Conservation (phyloP, 2,329 filamentous ascomycete genomes). For the Oidium heveae region DNA sequence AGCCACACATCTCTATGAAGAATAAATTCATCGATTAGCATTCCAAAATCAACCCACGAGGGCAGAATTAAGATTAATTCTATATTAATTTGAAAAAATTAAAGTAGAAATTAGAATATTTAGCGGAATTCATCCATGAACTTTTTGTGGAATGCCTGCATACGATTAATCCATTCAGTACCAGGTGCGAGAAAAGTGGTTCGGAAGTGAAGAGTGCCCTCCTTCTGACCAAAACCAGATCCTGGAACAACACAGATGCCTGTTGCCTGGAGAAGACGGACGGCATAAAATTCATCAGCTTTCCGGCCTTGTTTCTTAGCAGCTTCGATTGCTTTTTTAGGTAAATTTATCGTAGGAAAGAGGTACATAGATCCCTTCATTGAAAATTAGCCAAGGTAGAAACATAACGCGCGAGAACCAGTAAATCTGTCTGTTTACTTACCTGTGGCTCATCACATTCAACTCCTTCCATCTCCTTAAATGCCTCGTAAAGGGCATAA, state of each 20-base stretch:
- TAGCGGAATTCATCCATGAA: slow-evolving; percentile 61
- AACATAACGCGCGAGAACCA: slow-evolving; percentile 1
- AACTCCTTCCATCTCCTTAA: slow-evolving; percentile 87
- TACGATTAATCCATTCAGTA: slow-evolving; percentile 75
- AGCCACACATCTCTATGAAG: too few species aligned
- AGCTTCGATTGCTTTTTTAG: slow-evolving; percentile 49
- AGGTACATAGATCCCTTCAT: slow-evolving; percentile 84
- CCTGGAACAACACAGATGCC: slow-evolving; percentile 88
- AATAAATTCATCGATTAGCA: too few species aligned
- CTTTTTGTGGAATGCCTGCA: slow-evolving; percentile 71
- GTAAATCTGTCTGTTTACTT: slow-evolving; percentile 7
- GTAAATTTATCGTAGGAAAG: slow-evolving; percentile 76
- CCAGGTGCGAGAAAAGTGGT: slow-evolving; percentile 93
- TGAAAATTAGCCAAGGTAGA: background rate
- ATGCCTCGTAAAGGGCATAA: slow-evolving; percentile 66
- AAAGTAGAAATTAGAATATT: background rate
- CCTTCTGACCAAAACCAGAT: slow-evolving; percentile 80
- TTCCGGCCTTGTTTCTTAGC: slow-evolving; percentile 48
- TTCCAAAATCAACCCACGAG: too few species aligned
- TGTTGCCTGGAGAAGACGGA: slow-evolving; percentile 73
- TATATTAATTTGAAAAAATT: too few species aligned
- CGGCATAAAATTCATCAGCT: slow-evolving; percentile 84
- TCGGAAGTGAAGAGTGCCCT: slow-evolving; percentile 75
- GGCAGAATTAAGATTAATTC: too few species aligned
- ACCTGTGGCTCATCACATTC: slow-evolving; percentile 61